Evolutionary conservation across 495 filamentous ascomycete species (phyloP).

Genomic region (Melanomma pulvis-pyrius): DNA sequence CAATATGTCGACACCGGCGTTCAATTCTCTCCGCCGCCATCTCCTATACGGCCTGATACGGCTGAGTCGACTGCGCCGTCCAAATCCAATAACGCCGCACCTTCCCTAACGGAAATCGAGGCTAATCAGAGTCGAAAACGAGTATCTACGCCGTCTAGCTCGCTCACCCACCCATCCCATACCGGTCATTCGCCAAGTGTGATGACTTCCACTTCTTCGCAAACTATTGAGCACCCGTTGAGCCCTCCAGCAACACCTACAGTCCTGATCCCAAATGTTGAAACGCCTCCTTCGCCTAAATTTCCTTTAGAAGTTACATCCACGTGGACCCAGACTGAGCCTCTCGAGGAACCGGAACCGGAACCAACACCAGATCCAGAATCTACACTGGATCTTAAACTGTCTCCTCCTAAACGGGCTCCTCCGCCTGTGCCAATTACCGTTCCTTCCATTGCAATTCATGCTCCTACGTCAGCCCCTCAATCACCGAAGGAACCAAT

Average conservation of each 20-base stretch:
- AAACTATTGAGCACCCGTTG: slow-evolving; percentile 67
- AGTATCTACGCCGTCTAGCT: slow-evolving; percentile 50
- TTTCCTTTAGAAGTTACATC: slow-evolving; percentile 52
- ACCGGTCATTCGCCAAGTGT: slow-evolving; percentile 32
- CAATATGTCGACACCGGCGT: slow-evolving; percentile 73
- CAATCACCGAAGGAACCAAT: slow-evolving; percentile 62
- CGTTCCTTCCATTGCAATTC: slow-evolving; percentile 67
- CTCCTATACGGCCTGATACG: slow-evolving; percentile 54
- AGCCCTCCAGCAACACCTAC: slow-evolving; percentile 72
- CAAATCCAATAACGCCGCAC: slow-evolving; percentile 30
- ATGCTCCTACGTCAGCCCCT: slow-evolving; percentile 66
- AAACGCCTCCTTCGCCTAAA: slow-evolving; percentile 35
- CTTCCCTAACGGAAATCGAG: slow-evolving; percentile 60
- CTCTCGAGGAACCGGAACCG: slow-evolving; percentile 24
- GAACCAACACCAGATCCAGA: no score
- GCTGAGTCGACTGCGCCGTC: slow-evolving; percentile 5
- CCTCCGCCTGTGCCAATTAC: slow-evolving; percentile 45
- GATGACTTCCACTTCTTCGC: slow-evolving; percentile 73
- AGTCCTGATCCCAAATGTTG: slow-evolving; percentile 36
- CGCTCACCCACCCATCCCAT: slow-evolving; percentile 30
- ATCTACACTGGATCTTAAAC: slow-evolving; percentile 32
- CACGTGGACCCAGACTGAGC: slow-evolving; percentile 76
- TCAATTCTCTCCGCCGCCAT: slow-evolving; percentile 81
- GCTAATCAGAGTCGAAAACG: slow-evolving; percentile 73
- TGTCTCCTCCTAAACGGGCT: slow-evolving; percentile 31